Evolutionary conservation across 1,284 basidiomycete genomes (phyloP).

Genomic region (Cutaneotrichosporon sp.): DNA sequence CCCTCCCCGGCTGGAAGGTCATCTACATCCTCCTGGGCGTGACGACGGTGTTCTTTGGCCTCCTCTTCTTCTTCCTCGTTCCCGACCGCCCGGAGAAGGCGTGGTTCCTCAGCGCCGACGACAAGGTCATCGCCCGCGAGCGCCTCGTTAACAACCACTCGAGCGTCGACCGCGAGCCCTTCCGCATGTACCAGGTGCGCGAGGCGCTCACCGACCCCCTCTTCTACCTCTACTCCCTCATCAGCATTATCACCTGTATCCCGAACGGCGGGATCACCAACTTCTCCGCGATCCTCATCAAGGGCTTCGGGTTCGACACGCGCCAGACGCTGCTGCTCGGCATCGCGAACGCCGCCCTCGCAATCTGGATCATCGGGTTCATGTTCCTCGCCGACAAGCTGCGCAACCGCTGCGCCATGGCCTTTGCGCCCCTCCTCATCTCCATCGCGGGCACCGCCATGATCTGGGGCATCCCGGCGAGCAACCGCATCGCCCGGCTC

Average conservation of each 20-base stretch:
- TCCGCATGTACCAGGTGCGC: conserved; percentile 30
- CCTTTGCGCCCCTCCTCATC: conserved; percentile 15
- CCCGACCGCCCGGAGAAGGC: conserved; percentile 36
- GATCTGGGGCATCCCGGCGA: conserved; percentile 18
- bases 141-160: conserved; percentile 40
- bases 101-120: conserved; percentile 31
- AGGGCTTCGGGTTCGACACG: conserved; percentile 23
- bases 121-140: conserved; percentile 35
- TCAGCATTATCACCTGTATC: conserved; percentile 23
- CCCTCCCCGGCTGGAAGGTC: conserved; percentile 26
- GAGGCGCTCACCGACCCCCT: conserved; percentile 32
- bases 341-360: conserved; percentile 23
- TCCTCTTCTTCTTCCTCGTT: conserved; percentile 30
- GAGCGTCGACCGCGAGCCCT: conserved; percentile 40
- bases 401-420: conserved; percentile 18
- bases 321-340: conserved; percentile 22
- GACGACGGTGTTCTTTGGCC: conserved; percentile 25
- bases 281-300: conserved; percentile 30
- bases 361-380: conserved; percentile 18
- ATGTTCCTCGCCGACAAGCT: conserved; percentile 25
- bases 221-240: conserved; percentile 5
- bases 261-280: conserved; percentile 27
- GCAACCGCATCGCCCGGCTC: neutral
- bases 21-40: conserved; percentile 31
- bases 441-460: conserved; percentile 23